A percentile compares a stretch with the other conserved stretches of the same genome.
phyloP scores from a whole-genome alignment of 805 yeast genomes.

The Wickerhamomyces hampshirensis region DNA sequence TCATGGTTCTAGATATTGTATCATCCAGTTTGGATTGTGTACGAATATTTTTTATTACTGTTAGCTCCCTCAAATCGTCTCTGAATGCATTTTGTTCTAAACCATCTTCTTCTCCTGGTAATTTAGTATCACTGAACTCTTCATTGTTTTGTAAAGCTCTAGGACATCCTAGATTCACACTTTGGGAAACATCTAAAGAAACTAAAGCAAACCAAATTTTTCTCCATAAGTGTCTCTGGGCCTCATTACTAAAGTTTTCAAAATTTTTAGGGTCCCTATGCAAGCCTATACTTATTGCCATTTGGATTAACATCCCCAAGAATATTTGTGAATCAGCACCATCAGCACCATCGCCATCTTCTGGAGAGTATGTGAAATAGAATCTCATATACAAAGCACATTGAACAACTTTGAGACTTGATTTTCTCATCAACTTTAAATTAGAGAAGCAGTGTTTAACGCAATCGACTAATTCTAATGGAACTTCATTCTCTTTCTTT shows the following conservation, averaged over 20 bases:
- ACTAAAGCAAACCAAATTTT: slow-evolving; percentile 52
- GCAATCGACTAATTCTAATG: slow-evolving; percentile 38
- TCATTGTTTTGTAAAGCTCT: slow-evolving; percentile 32
- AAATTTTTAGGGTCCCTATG: slow-evolving; percentile 63
- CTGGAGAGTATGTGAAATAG: slow-evolving; percentile 54
- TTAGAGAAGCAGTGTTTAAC: slow-evolving; percentile 41
- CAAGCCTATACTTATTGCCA: slow-evolving; percentile 63
- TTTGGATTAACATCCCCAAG: slow-evolving; percentile 52
- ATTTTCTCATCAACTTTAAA: slow-evolving; percentile 37
- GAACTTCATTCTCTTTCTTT: slow-evolving; percentile 36
- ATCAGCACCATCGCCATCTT: slow-evolving; percentile 52
- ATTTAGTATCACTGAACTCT: slow-evolving; percentile 38
- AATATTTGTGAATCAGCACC: slow-evolving; percentile 56
- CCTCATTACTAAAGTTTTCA: slow-evolving; percentile 35
- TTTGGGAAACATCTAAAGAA: slow-evolving; percentile 38
- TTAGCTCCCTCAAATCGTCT: slow-evolving; percentile 36
- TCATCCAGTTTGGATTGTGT: slow-evolving; percentile 42
- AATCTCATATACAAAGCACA: slow-evolving; percentile 53
- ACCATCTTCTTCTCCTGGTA: slow-evolving; percentile 31
- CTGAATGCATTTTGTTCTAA: slow-evolving; percentile 20
- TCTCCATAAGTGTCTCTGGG: slow-evolving; percentile 46
- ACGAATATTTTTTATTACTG: slow-evolving; percentile 43
- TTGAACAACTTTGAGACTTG: slow-evolving; percentile 50
- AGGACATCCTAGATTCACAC: slow-evolving; percentile 37
- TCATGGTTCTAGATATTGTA: slow-evolving; percentile 37